A percentile compares a stretch with the other conserved stretches of the same genome.
phyloP scores from a whole-genome alignment of 495 filamentous ascomycete genomes.

The Podospora anserina region DNA sequence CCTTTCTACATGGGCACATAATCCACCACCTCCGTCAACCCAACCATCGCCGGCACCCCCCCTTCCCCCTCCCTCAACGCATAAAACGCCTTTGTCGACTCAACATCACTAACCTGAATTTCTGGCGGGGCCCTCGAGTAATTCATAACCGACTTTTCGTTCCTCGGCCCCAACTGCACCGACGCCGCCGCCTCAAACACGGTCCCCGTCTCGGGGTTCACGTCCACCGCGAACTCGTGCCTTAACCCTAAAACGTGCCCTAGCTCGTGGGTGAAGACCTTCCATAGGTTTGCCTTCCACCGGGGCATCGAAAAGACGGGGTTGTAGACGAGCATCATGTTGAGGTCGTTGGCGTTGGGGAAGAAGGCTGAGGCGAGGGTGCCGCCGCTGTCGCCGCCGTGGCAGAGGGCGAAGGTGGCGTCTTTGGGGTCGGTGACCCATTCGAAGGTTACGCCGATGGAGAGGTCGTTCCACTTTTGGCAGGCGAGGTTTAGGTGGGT shows the following conservation, averaged over 20 bases:
- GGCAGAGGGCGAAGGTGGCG: not conserved
- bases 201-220: not conserved
- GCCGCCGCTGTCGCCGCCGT: not conserved
- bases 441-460: not conserved
- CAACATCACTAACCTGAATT: slow-evolving; percentile 1
- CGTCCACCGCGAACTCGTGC: not conserved
- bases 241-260: not conserved
- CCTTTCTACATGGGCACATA: not conserved
- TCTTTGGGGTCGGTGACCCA: not conserved
- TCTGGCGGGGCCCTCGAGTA: not conserved
- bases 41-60: not conserved
- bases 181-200: not conserved
- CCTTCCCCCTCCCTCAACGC: not conserved
- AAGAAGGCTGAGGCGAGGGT: not conserved
- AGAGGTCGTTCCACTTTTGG: not conserved
- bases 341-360: not conserved
- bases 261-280: slow-evolving; percentile 3
- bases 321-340: not conserved
- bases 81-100: not conserved
- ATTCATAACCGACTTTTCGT: not conserved
- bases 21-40: slow-evolving; percentile 1
- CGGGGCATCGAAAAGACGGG: not conserved
- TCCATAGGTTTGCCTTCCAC: slow-evolving; percentile 1
- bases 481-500: not conserved
- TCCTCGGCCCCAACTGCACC: slow-evolving; percentile 2